phyloP scores from a whole-genome alignment of 495 filamentous ascomycete species.

The Aspergillus leporis region DNA sequence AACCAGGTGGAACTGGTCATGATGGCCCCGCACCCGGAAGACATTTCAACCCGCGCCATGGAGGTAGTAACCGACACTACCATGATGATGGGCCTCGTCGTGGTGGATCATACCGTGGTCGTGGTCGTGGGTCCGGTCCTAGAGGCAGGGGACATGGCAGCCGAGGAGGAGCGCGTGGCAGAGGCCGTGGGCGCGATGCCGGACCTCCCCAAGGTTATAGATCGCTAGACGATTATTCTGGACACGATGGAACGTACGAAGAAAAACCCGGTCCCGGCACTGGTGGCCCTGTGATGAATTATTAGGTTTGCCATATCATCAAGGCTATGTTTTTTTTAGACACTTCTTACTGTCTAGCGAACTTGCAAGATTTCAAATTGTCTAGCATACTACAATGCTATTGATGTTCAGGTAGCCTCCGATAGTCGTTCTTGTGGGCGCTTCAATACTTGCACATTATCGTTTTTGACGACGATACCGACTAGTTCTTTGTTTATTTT shows the following conservation, averaged over 20 bases:
- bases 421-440: not conserved
- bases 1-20: constrained; percentile 12
- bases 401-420: not conserved
- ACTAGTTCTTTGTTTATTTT: no score
- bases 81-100: constrained; percentile 39
- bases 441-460: not conserved
- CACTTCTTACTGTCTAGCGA: not conserved
- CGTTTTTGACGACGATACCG: no score
- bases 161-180: constrained; percentile 40
- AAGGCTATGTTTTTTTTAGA: not conserved
- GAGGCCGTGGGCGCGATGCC: constrained; percentile 41
- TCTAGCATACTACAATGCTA: no score
- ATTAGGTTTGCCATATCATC: constrained; percentile 24
- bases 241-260: constrained; percentile 37
- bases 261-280: constrained; percentile 24
- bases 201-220: constrained; percentile 38
- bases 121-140: constrained; percentile 44
- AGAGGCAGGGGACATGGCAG: constrained; percentile 43
- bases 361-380: not conserved
- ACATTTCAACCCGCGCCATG: constrained; percentile 24
- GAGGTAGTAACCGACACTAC: constrained; percentile 28
- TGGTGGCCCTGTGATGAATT: constrained; percentile 40
- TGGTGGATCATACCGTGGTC: constrained; percentile 45
- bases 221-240: constrained; percentile 41
- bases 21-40: constrained; percentile 18